Conservation (phyloP, 1,284 basidiomycete genomes). For the Phylloboletellus chloephorus region DNA sequence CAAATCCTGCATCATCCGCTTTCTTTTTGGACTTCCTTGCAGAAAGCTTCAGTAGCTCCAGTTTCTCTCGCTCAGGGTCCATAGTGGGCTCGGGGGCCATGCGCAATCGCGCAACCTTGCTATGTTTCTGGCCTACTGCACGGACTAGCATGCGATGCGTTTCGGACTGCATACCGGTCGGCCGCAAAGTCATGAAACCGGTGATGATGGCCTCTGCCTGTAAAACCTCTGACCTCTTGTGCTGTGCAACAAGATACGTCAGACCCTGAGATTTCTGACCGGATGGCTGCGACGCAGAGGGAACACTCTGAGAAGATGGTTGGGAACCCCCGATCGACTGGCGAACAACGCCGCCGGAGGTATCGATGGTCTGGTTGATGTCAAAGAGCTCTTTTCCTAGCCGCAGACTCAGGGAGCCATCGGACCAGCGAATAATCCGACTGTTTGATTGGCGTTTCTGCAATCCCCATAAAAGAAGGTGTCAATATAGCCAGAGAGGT, state of each 20-base stretch:
- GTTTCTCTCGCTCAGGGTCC: slow-evolving; percentile 68
- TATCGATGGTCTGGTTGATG: slow-evolving; percentile 71
- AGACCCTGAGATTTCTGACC: slow-evolving; percentile 56
- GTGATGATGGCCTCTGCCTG: slow-evolving; percentile 81
- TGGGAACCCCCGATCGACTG: slow-evolving; percentile 47
- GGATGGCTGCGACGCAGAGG: slow-evolving; percentile 22
- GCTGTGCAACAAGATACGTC: slow-evolving; percentile 87
- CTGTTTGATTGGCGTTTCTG: slow-evolving; percentile 81
- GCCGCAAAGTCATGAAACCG: slow-evolving; percentile 78
- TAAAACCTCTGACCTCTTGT: slow-evolving; percentile 78
- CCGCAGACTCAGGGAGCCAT: slow-evolving; percentile 81
- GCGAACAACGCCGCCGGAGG: slow-evolving; percentile 54
- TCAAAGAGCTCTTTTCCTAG: slow-evolving; percentile 90
- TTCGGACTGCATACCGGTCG: slow-evolving; percentile 85
- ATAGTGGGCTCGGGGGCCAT: slow-evolving; percentile 69
- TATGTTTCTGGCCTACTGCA: slow-evolving; percentile 80
- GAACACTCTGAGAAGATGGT: slow-evolving; percentile 32
- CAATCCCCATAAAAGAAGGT: slow-evolving; percentile 8
- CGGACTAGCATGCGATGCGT: slow-evolving; percentile 86
- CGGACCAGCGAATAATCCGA: slow-evolving; percentile 87
- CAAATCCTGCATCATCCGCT: slow-evolving; percentile 41
- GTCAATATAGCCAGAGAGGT: neutral
- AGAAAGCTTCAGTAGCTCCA: slow-evolving; percentile 61
- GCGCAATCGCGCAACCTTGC: slow-evolving; percentile 68
- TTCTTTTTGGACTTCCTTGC: slow-evolving; percentile 59